Evolutionary conservation across 495 filamentous ascomycete species (phyloP).

Genomic region (Pyrenula aspistea): DNA sequence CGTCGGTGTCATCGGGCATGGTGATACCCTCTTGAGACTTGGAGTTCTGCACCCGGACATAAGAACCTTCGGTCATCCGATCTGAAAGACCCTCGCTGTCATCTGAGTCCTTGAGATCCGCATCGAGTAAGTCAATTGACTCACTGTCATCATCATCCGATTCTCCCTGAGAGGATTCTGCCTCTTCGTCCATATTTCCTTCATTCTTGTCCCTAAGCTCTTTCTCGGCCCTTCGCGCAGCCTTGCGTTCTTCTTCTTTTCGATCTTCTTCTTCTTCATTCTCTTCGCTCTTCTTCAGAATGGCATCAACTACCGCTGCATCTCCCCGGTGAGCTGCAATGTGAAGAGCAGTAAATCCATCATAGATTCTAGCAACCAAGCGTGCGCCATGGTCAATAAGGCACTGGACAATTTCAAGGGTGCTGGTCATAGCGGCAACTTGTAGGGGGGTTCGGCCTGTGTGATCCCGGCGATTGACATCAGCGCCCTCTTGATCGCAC

Average conservation of each 20-base stretch:
- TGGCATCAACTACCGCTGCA: conserved; percentile 52
- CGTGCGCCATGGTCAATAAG: conserved; percentile 64
- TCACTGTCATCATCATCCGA: conserved; percentile 18
- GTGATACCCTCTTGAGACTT: conserved; percentile 15
- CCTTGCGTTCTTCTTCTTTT: conserved; percentile 36
- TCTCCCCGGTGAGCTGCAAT: conserved; percentile 59
- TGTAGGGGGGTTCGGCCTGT: conserved; percentile 75
- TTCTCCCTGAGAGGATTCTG: conserved; percentile 7
- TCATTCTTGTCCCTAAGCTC: not conserved
- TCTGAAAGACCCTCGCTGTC: conserved; percentile 13
- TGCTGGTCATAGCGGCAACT: conserved; percentile 54
- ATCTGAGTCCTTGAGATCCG: conserved; percentile 21
- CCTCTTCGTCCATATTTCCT: conserved; percentile 3
- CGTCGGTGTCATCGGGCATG: conserved; percentile 37
- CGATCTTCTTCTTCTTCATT: conserved; percentile 58
- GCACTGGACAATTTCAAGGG: conserved; percentile 53
- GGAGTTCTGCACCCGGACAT: conserved; percentile 47
- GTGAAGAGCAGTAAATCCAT: conserved; percentile 70
- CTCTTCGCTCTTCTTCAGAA: conserved; percentile 54
- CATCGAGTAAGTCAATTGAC: conserved; percentile 26
- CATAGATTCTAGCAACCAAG: conserved; percentile 56
- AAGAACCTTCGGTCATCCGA: conserved; percentile 44
- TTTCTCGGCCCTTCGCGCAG: conserved; percentile 10
- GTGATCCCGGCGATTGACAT: conserved; percentile 57
- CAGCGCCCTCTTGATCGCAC: conserved; percentile 45